Conservation (phyloP, 1,284 basidiomycete genomes). For the Mycena citricolor region DNA sequence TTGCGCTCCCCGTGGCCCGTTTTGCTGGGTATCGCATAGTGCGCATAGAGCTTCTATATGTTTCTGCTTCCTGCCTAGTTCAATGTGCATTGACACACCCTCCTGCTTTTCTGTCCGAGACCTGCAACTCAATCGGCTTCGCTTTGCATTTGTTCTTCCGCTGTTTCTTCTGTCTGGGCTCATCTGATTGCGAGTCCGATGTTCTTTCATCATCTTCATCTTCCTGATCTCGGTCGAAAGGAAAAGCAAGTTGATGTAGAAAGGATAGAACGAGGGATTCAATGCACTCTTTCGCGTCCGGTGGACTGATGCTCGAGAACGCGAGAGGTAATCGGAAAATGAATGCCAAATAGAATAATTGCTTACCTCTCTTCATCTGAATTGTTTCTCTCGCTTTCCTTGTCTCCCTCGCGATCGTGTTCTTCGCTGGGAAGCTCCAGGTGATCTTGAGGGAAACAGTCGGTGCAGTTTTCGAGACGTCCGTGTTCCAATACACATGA, state of each 20-base stretch:
- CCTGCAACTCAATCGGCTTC: slow-evolving; percentile 10
- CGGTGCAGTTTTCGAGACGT: too few species aligned
- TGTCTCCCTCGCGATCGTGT: too few species aligned
- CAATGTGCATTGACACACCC: neutral
- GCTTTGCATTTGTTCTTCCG: neutral
- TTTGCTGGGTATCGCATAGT: slow-evolving; percentile 38
- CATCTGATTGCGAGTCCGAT: slow-evolving; percentile 18
- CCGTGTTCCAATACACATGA: too few species aligned
- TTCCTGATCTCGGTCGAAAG: neutral
- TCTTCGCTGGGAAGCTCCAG: too few species aligned
- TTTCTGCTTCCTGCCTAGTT: neutral
- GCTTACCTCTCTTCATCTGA: too few species aligned
- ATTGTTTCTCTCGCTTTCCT: too few species aligned
- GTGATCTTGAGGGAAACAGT: too few species aligned
- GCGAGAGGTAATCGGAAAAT: neutral
- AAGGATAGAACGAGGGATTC: slow-evolving; percentile 56
- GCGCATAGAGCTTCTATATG: slow-evolving; percentile 17
- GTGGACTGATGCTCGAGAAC: neutral
- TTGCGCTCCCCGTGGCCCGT: slow-evolving; percentile 45
- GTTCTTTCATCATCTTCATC: slow-evolving; percentile 6
- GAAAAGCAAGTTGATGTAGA: slow-evolving; percentile 48
- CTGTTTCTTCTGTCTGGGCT: slow-evolving; percentile 10
- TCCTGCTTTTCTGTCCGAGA: slow-evolving; percentile 12
- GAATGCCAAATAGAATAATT: too few species aligned
- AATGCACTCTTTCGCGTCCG: slow-evolving; percentile 31